A percentile compares a stretch with the other conserved stretches of the same genome.
These are phyloP conservation scores for Emmonsia crescens DNA, from an alignment of 2,329 filamentous ascomycete genomes.

Conservation along the genomic window DNA sequence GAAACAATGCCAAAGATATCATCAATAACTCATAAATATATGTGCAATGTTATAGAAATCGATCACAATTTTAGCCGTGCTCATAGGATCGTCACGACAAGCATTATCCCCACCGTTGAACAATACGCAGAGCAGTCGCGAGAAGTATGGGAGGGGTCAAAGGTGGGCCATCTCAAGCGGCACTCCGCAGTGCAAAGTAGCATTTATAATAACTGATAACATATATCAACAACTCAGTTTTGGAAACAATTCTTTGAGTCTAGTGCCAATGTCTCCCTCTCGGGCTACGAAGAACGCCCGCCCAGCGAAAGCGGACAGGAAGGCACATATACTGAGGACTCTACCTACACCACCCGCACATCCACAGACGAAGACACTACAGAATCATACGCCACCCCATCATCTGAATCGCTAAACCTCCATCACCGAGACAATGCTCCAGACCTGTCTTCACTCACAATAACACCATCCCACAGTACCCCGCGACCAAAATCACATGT, in stretches of 20 bases:
- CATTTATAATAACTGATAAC: background rate
- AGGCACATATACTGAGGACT: slow-evolving; percentile 44
- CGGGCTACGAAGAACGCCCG: slow-evolving; percentile 77
- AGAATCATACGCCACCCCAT: slow-evolving; percentile 33
- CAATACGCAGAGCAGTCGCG: slow-evolving; percentile 90
- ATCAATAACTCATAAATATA: slow-evolving; percentile 1
- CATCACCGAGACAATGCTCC: slow-evolving; percentile 34
- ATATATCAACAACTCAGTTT: slow-evolving; percentile 48
- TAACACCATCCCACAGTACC: slow-evolving; percentile 38
- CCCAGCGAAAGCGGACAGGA: slow-evolving; percentile 45
- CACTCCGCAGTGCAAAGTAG: background rate
- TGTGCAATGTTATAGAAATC: slow-evolving; percentile 55
- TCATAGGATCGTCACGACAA: slow-evolving; percentile 89
- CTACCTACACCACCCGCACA: slow-evolving; percentile 42
- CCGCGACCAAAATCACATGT: slow-evolving; percentile 28
- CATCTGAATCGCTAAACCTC: slow-evolving; percentile 22
- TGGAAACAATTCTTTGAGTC: slow-evolving; percentile 99
- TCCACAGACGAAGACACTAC: slow-evolving; percentile 29
- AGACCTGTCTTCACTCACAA: slow-evolving; percentile 32
- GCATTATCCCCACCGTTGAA: slow-evolving; percentile 85
- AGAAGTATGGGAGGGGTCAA: slow-evolving; percentile 92
- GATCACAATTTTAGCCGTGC: slow-evolving; percentile 97
- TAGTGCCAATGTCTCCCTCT: slow-evolving; percentile 91
- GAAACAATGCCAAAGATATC: background rate
- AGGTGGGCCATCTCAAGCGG: slow-evolving; percentile 43